Evolutionary conservation across 1,284 basidiomycete species (phyloP), one percentile per base, ranked within the genome.

Genomic region (Malassezia arunalokei): DNA sequence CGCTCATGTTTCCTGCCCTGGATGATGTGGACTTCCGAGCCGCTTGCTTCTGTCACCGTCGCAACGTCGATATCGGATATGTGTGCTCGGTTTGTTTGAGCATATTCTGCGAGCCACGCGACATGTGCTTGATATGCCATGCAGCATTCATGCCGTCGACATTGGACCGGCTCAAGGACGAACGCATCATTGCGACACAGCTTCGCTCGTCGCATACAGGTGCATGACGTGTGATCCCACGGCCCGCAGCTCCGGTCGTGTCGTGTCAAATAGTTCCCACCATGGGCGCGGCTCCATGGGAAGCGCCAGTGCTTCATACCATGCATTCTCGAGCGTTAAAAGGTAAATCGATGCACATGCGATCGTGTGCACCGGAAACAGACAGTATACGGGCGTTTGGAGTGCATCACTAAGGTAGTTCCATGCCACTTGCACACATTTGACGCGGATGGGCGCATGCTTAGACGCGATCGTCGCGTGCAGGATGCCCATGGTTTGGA

Each of bases 11-110:
- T 29, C 92, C 94, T 0, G 88, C 85, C 1, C 86, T 92, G 74
- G 91, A 96, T 69, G 85, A 84, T 62, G 85, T 96, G 54, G 94
- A 98, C 73, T 92, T 98, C 71, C 80, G 94, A 28, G 94, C 94
- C 0, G 91, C 91, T 6, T 98, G 94, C 74, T 98, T 99, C 77
- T 99, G 94, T 75, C 94, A 98, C 75, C 90, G 95, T 68, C 83
- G 84, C 48, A 92, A 95, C 42, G 83, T 98, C 35, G 92, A 98
- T 68, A 82, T 98, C 47, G 94, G 91, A 33, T 99, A 92, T 66
- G 90, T 99, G 24, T 99, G 94, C 75, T 65, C 62, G 28, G 68
- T 71, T 20, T 73, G 70, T 37, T 48, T 73, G 24, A 71, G 68
- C 50, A 58, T 63, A 43, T 63, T 62, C 52, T 63, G 62, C 43